phyloP scores from a whole-genome alignment of 495 filamentous ascomycete species.

The Aspergillus incahuasiensis region DNA sequence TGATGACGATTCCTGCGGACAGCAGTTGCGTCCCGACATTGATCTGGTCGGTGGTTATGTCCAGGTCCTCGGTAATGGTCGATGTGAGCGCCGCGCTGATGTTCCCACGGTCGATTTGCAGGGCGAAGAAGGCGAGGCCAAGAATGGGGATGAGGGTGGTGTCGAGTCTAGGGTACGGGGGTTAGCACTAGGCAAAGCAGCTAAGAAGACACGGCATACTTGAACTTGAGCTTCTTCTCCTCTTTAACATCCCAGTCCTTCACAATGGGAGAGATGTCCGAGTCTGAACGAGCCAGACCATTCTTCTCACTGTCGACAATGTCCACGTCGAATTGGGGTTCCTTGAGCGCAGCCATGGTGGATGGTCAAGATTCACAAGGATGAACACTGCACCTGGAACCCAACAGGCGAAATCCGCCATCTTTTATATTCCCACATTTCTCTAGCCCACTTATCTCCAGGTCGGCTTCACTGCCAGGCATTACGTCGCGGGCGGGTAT shows the following conservation, averaged over 20 bases:
- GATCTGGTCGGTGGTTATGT: constrained; percentile 53
- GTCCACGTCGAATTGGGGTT: background rate
- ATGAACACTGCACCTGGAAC: background rate
- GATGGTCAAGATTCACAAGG: background rate
- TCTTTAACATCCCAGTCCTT: constrained; percentile 35
- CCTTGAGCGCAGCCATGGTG: background rate
- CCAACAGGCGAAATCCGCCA: background rate
- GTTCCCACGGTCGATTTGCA: constrained; percentile 53
- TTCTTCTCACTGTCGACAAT: constrained; percentile 7
- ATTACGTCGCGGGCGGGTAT: constrained; percentile 1
- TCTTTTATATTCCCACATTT: background rate
- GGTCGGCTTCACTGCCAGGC: background rate
- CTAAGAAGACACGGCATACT: constrained; percentile 19
- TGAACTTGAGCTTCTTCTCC: constrained; percentile 21
- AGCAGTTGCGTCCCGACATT: constrained; percentile 55
- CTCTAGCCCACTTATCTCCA: background rate
- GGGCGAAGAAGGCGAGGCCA: constrained; percentile 53
- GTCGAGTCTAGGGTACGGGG: constrained; percentile 45
- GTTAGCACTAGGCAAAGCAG: background rate
- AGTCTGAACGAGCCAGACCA: constrained; percentile 2
- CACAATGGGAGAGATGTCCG: constrained; percentile 12
- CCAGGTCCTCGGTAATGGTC: constrained; percentile 48
- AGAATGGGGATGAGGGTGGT: constrained; percentile 49
- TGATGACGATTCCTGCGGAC: constrained; percentile 51
- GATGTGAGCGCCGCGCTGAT: constrained; percentile 48